Base-by-base conservation (phyloP, 169 alveolate species). In the Plasmodium inui region DNA sequence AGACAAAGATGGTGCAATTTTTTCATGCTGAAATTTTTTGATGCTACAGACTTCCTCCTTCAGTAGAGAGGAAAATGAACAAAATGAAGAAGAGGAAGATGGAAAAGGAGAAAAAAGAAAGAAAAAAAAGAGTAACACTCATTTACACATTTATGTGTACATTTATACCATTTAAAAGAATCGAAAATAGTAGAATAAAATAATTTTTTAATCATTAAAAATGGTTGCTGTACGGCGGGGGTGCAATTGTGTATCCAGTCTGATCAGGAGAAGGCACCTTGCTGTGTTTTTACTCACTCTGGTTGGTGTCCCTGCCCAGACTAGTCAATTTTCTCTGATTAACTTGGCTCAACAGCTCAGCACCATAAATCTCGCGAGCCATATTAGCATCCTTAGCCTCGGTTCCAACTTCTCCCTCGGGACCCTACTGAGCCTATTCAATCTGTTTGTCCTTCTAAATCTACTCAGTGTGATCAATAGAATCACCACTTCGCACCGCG, bases 211-310 rank as follows among this genome's bases (percentile, higher is more conserved):
- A 28, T 50, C 22, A 22, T 67, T 67, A 67, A 86, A 86, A 86
- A 86, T 86, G 93, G 41, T 41, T 19, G 22, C 44, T 22, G 12
- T 44, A 28, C 39, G 81, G 46, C 61, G 41, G 37, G 57, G 44
- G 28, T 41, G 41, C 72, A 74, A 70, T 76, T 34, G 41, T 78
- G 44, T 86, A 41, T 55, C 70, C 55, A 14, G 71, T 34, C 22
- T 86, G 71, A 19, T 86, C 6, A 74, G 28, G 85, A 86, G 81
- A 76, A 86, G 80, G 72, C 71, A 74, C 81, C 79, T 86, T n/a
- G 17, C 67, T 86, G 78, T 71, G 5, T 71, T 86, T 78, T 57
- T 86, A n/a, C 19, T 86, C n/a, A 86, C 55, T 55, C 17, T 78
- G 39, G 37, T 28, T 26, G 12, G 76, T 6, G 10, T 7, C 76